phyloP scores from a whole-genome alignment of 2,329 filamentous ascomycete species.

The Byssochlamys sp. region DNA sequence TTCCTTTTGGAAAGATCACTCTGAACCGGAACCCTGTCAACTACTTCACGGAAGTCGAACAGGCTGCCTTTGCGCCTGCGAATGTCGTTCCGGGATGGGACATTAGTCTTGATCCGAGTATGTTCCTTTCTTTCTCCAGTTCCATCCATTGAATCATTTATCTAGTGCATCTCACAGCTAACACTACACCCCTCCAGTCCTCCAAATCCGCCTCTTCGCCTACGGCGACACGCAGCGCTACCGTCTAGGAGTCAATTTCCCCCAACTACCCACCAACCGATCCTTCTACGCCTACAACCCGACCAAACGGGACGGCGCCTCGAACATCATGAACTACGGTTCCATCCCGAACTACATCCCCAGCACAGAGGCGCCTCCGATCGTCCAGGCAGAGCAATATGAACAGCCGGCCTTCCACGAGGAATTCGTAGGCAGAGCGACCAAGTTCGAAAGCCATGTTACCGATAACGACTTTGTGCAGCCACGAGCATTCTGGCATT shows the following conservation, averaged over 20 bases:
- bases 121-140: neutral
- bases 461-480: neutral
- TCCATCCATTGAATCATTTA: neutral
- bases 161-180: conserved; percentile 65
- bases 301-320: conserved; percentile 1
- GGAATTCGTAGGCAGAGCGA: neutral
- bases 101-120: conserved; percentile 6
- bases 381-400: neutral
- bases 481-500: neutral
- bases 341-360: conserved; percentile 4
- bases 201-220: conserved; percentile 65
- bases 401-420: neutral
- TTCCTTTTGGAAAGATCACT: conserved; percentile 58
- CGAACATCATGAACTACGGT: conserved; percentile 2
- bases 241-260: conserved; percentile 62
- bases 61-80: conserved; percentile 25
- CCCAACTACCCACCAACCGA: conserved; percentile 65
- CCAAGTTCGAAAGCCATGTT: neutral
- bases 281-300: conserved; percentile 1
- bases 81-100: conserved; percentile 57
- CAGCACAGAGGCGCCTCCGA: neutral
- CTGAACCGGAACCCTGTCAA: conserved; percentile 63
- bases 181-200: conserved; percentile 62
- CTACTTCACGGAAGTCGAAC: conserved; percentile 70
- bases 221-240: conserved; percentile 69